These are phyloP conservation scores for Candida incommunis DNA, from an alignment of 805 yeast genomes.

Conservation along the genomic window DNA sequence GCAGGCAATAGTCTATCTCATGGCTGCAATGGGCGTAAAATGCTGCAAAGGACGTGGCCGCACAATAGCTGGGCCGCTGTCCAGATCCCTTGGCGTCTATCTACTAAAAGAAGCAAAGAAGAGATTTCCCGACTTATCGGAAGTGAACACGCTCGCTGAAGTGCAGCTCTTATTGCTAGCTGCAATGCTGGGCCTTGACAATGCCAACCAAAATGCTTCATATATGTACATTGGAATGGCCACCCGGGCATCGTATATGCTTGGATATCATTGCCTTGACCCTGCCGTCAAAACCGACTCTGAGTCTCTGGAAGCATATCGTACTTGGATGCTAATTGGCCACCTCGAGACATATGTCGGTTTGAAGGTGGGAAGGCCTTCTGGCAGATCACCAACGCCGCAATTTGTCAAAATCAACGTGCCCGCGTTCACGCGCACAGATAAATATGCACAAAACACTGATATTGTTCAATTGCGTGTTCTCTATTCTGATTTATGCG, in stretches of 20 bases:
- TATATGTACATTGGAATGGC: constrained; percentile 1
- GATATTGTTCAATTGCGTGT: not conserved
- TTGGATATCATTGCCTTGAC: not conserved
- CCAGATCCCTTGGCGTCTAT: not conserved
- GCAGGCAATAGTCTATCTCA: not conserved
- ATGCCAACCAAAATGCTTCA: constrained; percentile 1
- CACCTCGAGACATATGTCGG: constrained; percentile 1
- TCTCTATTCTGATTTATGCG: not conserved
- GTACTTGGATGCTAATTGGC: not conserved
- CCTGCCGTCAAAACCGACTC: not conserved
- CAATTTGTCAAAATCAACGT: not conserved
- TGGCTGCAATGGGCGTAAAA: not conserved
- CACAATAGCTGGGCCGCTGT: not conserved
- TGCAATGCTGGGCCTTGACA: not conserved
- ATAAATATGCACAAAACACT: not conserved
- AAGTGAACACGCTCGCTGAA: not conserved
- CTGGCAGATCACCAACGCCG: not conserved
- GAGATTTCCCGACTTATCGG: not conserved
- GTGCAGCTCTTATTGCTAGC: not conserved
- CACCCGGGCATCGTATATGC: not conserved
- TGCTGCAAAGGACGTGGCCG: constrained; percentile 1
- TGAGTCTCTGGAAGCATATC: not conserved
- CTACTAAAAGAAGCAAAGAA: not conserved
- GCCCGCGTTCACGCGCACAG: not conserved
- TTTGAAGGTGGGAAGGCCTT: not conserved